Evolutionary conservation across 805 yeast genomes (phyloP), one percentile per base, ranked within the genome.

Genomic region (Barnettozyma populi): DNA sequence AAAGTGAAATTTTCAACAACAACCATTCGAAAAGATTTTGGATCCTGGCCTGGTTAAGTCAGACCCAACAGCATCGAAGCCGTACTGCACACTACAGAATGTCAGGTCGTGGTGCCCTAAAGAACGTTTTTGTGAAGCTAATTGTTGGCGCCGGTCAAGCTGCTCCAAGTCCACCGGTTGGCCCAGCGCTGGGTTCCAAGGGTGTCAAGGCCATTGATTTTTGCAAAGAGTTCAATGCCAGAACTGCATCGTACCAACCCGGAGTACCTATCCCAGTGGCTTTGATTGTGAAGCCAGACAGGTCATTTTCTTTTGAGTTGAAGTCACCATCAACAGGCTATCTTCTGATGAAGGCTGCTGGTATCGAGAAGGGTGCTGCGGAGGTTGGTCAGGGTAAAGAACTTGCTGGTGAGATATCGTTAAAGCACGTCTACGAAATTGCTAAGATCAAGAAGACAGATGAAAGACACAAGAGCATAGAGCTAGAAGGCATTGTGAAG

Each of bases 141-240:
- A 82, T 92, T 44, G 98, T 92, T 4, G 96, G 92, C 8, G 98
- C 99, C 5, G 98, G 98, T 4, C 87, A 90, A 65, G 99, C 99
- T 0, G 94, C 97, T 2, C 98, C 99, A 37, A 84, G 97, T 2
- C 99, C 99, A 25, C 99, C 99, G 7, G 98, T 94, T 25, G 99
- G 99, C 55, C 99, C 99, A 41, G 99, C 98, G 0, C 74, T 94
- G 43, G 99, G 99, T 56, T 92, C 98, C 50, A 92, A 92, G 67
- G 99, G 99, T 74, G 95, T 94, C 41, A 94, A 94, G 65, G 98
- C 98, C 53, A 94, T 94, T 61, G 99, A 94, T 67, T 94, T 94
- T 62, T 92, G 98, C 71, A 94, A 94, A 68, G 98, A 94, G 65
- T 94, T 94, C 74, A 94, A 94, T 65, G 99, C 99, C 23, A 82